A percentile compares a stretch with the other conserved stretches of the same genome.
Conservation (phyloP, 768 basidiomycete species). For the Leccinellum albellum region DNA sequence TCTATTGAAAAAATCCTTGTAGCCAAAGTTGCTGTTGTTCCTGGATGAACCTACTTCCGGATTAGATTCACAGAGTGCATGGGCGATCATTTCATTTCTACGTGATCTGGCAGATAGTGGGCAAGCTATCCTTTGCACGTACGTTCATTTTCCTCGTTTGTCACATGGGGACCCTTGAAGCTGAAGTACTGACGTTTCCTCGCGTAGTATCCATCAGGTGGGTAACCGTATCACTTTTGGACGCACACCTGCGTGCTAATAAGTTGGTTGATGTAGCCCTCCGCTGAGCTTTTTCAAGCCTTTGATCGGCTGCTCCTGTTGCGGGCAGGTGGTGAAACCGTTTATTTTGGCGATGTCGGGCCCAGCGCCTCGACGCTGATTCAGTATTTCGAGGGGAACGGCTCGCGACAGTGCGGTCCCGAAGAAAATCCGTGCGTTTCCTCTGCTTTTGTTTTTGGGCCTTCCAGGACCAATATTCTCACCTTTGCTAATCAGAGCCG, state of each 20-base stretch:
- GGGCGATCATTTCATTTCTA: conserved; percentile 76
- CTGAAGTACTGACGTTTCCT: not conserved
- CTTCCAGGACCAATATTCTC: conserved; percentile 34
- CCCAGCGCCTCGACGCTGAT: conserved; percentile 57
- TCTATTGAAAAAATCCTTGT: not conserved
- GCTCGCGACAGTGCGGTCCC: conserved; percentile 56
- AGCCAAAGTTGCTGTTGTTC: conserved; percentile 80
- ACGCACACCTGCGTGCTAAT: not conserved
- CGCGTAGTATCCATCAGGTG: conserved; percentile 38
- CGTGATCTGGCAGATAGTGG: conserved; percentile 74
- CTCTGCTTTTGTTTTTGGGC: conserved; percentile 32
- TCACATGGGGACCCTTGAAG: not conserved
- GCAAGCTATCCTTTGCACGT: conserved; percentile 90
- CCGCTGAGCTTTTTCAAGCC: conserved; percentile 75
- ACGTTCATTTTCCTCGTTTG: conserved; percentile 21
- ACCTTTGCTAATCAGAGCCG: conserved; percentile 41
- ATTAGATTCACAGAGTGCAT: conserved; percentile 82
- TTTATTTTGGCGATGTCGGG: conserved; percentile 71
- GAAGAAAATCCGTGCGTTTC: conserved; percentile 60
- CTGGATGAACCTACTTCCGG: conserved; percentile 89
- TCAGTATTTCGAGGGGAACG: conserved; percentile 72
- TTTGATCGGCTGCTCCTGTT: conserved; percentile 80
- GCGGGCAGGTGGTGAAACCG: conserved; percentile 67
- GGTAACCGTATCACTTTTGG: not conserved
- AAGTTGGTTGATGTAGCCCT: conserved; percentile 45